These are phyloP conservation scores for Sporisorium sorghi DNA, from an alignment of 1,284 basidiomycete genomes.

Conservation along the genomic window DNA sequence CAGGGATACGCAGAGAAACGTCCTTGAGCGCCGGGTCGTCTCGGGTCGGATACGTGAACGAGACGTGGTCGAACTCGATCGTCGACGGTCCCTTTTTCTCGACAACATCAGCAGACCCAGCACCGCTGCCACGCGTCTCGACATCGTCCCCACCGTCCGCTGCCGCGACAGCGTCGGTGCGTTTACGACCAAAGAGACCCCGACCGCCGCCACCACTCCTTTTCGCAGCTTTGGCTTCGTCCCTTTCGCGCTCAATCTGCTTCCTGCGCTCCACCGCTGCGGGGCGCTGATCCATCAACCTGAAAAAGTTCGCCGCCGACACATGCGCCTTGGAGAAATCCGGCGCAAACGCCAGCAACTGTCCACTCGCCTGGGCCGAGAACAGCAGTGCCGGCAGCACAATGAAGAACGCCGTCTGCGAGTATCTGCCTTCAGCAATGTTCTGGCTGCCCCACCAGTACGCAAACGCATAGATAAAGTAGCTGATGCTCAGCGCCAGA, in stretches of 20 bases:
- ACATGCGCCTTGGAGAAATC: slow-evolving; percentile 63
- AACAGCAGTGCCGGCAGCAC: slow-evolving; percentile 61
- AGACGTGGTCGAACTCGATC: slow-evolving; percentile 37
- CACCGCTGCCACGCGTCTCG: slow-evolving; percentile 86
- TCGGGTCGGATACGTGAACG: slow-evolving; percentile 50
- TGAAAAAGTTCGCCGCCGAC: slow-evolving; percentile 54
- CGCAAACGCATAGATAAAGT: slow-evolving; percentile 64
- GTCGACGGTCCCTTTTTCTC: slow-evolving; percentile 16
- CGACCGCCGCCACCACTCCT: background rate
- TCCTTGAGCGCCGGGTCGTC: slow-evolving; percentile 48
- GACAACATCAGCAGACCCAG: slow-evolving; percentile 10
- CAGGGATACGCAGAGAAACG: slow-evolving; percentile 54
- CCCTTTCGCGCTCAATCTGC: slow-evolving; percentile 61
- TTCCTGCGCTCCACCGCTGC: slow-evolving; percentile 75
- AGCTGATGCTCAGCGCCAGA: slow-evolving; percentile 58
- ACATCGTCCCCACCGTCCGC: slow-evolving; percentile 75
- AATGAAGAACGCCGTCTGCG: slow-evolving; percentile 62
- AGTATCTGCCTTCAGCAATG: slow-evolving; percentile 54
- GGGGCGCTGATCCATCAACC: slow-evolving; percentile 72
- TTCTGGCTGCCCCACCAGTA: slow-evolving; percentile 64
- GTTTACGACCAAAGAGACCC: background rate
- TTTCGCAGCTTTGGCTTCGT: slow-evolving; percentile 34
- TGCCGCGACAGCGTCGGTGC: background rate
- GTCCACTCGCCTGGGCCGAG: slow-evolving; percentile 62
- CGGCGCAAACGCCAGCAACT: slow-evolving; percentile 61